Evolutionary conservation across 768 basidiomycete species (phyloP), one percentile per base, ranked within the genome.

Genomic region (Paxillus rubicundulus): DNA sequence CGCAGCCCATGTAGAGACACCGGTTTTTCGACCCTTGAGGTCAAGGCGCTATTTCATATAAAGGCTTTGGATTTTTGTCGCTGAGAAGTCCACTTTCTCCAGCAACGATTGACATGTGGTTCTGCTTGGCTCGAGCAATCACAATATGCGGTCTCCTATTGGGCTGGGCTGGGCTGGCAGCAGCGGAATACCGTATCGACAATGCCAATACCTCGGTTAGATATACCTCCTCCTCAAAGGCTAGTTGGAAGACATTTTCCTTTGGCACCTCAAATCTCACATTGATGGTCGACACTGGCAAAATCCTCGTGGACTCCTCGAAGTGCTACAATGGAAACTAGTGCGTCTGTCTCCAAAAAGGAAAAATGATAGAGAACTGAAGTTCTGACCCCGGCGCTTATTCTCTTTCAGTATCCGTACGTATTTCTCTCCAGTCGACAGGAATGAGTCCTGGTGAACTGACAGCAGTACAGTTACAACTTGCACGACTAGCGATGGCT

Each of bases 301-400:
- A 17, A 17, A 14, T 44, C 10, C 17, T 14, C 2, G 43, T 44
- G 18, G 20, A 37, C 17, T n/a, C 21, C 21, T 18, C 17, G 7
- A 45, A 34, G 42, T 51, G 50, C 21, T 51, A 45, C 18, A 14
- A 45, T 27, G 21, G 18, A 17, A 45, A n/a, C 43, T 51, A 44
- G 50, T 51, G 18, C 13, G 50, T 51, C 32, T 24, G 9, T 44
- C 41, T n/a, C 16, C 27, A 33, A 33, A 33, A 4, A 12, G 33
- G 13, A 33, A 14, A 14, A 6, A 32, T 1, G 30, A 12, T 1
- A 32, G 1, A 14, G 1, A 27, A 9, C 12, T 16, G 42, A 24
- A 24, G 2, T 2, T 44, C 33, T 30, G 24, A 44, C 42, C 14
- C 16, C n/a, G 20, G 20, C 16, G 12, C 18, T 8, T 8, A 20